Evolutionary conservation across 768 basidiomycete genomes (phyloP), one percentile per base, ranked within the genome.

Genomic region (Suillus spraguei): DNA sequence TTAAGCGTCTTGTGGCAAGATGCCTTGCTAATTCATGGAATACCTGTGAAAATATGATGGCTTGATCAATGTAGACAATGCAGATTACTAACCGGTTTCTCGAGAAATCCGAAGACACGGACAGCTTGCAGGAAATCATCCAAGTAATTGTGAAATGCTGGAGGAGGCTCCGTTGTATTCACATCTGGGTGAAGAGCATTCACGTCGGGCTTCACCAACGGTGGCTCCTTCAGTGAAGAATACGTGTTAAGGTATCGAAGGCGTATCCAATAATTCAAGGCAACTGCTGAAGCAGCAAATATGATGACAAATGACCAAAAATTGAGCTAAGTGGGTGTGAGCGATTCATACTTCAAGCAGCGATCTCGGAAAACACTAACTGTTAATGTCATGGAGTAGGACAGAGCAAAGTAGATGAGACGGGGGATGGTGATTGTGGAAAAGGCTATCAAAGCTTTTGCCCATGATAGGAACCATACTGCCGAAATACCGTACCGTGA

Each of bases 11-110:
- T 2, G 97, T 99, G 75, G 99, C 97, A 17, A 99, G 79, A 78
- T 99, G 95, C 60, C 97, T 84, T 1, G 95, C 95, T 55, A 99
- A 86, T 79, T 99, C 97, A 70, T 99, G 97, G 73, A 99, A 99
- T 33, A 95, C 92, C 93, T 94, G 60, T 33, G 41, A 4, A 22
- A 20, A 50, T 3, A 54, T 59, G 63, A 50, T 41, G 42, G 42
- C 20, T 22, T 33, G 38, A 35, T 41, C 58, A 6, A 32, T 5
- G 20, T 20, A 36, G 20, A 35, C 13, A 36, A 35, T 4, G 10
- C 11, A 1, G 42, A 33, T 54, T 4, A 70, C 90, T 64, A 67
- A 96, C 97, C 0, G 96, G 96, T 78, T 97, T 98, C 79, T 99
- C 97, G 11, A 89, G 79, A 73, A 99, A 99, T 22, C 97, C 97